Percentiles rank a stretch among this genome's conserved stretches.
Conservation (phyloP, 345 rosid species). For the Alliaria petiolata region DNA sequence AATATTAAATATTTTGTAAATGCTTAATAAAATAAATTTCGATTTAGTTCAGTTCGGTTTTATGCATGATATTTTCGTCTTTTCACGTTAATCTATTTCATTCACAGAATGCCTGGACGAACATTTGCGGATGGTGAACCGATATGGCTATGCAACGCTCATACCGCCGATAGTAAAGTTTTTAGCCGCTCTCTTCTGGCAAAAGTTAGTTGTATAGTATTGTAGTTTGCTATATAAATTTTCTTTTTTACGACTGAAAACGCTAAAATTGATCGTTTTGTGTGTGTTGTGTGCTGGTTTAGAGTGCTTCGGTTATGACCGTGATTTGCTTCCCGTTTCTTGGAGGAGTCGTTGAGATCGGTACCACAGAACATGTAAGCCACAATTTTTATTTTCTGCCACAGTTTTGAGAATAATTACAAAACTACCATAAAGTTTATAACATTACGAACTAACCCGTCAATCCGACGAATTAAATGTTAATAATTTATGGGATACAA, state of each 20-base stretch:
- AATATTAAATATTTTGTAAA: no score
- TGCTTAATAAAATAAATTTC: not conserved
- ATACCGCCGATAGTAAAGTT: conserved; percentile 64
- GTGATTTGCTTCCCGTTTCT: conserved; percentile 74
- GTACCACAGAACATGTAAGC: conserved; percentile 56
- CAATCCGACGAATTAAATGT: no score
- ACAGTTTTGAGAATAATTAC: not conserved
- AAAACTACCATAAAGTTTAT: no score
- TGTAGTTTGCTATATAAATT: not conserved
- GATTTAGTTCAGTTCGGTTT: not conserved
- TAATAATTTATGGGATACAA: not conserved
- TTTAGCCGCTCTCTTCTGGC: conserved; percentile 91
- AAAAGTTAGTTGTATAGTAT: conserved; percentile 45
- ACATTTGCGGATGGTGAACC: conserved; percentile 49
- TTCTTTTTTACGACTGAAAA: not conserved
- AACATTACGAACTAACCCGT: no score
- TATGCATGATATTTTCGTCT: not conserved
- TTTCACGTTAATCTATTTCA: not conserved
- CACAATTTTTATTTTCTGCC: not conserved
- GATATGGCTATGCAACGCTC: conserved; percentile 81
- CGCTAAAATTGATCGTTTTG: not conserved
- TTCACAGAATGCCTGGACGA: conserved; percentile 74
- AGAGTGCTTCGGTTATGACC: conserved; percentile 50
- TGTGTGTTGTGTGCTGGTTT: conserved; percentile 8
- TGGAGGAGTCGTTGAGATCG: conserved; percentile 86